Evolutionary conservation across 2,329 filamentous ascomycete species (phyloP).

Genomic region (Aspergillus vadensis): DNA sequence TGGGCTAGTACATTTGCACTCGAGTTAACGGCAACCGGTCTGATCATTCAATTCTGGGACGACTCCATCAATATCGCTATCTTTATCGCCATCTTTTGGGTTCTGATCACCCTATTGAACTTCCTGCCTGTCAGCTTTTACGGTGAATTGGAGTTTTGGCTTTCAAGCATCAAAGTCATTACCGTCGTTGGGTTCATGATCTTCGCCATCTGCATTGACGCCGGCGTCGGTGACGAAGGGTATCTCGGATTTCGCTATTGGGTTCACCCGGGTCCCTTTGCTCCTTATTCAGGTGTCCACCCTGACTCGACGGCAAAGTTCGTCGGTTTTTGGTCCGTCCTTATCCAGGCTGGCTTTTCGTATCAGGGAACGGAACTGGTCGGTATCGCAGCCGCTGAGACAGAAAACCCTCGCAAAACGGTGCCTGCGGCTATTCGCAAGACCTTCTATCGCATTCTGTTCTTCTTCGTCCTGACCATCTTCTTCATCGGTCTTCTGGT

Average conservation of each 20-base stretch:
- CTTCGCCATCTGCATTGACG: slow-evolving; percentile 74
- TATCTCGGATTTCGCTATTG: slow-evolving; percentile 75
- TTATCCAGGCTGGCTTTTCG: slow-evolving; percentile 47
- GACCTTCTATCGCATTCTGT: slow-evolving; percentile 74
- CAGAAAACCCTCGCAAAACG: slow-evolving; percentile 69
- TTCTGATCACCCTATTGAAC: slow-evolving; percentile 68
- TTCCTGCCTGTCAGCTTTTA: slow-evolving; percentile 72
- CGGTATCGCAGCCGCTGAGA: slow-evolving; percentile 77
- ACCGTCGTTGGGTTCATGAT: slow-evolving; percentile 76
- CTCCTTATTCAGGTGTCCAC: slow-evolving; percentile 48
- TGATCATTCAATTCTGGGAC: slow-evolving; percentile 78
- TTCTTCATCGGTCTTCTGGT: slow-evolving; percentile 73
- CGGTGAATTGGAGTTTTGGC: slow-evolving; percentile 78
- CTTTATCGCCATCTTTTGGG: slow-evolving; percentile 74
- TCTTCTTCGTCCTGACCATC: slow-evolving; percentile 51
- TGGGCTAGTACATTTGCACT: slow-evolving; percentile 74
- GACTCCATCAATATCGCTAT: slow-evolving; percentile 64
- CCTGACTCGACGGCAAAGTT: slow-evolving; percentile 56
- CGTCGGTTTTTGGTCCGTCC: slow-evolving; percentile 60
- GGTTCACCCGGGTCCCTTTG: slow-evolving; percentile 68
- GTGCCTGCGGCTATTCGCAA: slow-evolving; percentile 72
- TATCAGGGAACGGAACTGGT: slow-evolving; percentile 70
- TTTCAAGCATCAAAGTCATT: slow-evolving; percentile 74
- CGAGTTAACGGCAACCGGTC: slow-evolving; percentile 70
- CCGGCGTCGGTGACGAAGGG: slow-evolving; percentile 67